Conservation (phyloP, 2,329 filamentous ascomycete genomes). For the Ceratocystis diversiconidia region DNA sequence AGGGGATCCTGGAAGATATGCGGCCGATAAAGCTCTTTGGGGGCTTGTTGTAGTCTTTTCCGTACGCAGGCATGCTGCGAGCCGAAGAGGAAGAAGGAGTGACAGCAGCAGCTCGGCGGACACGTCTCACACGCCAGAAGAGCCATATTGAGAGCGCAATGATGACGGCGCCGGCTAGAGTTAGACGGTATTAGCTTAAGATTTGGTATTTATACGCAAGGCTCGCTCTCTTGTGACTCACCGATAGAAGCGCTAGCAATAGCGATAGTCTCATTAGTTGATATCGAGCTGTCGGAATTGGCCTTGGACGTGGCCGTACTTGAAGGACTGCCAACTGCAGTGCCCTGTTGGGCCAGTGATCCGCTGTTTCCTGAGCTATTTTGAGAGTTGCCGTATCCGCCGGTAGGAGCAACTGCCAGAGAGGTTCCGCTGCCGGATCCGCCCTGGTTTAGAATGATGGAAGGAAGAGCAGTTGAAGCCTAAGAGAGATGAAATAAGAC, state of each 20-base stretch:
- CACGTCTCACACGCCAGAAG: constrained; percentile 12
- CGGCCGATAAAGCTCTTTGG: not conserved
- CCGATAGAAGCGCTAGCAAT: constrained; percentile 16
- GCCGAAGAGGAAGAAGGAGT: not conserved
- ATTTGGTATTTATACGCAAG: not conserved
- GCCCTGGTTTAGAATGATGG: not conserved
- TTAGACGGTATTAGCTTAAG: not conserved
- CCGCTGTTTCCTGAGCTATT: not conserved
- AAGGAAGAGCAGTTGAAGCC: not conserved
- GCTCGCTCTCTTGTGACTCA: not conserved
- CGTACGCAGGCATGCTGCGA: not conserved
- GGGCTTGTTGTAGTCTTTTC: not conserved
- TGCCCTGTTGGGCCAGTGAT: not conserved
- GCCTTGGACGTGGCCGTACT: not conserved
- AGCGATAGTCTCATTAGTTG: constrained; percentile 14
- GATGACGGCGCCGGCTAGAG: constrained; percentile 10
- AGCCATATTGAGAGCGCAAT: constrained; percentile 11
- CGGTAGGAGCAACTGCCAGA: not conserved
- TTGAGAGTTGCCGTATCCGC: not conserved
- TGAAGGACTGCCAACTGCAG: not conserved
- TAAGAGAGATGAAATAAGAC: not conserved
- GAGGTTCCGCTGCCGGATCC: not conserved
- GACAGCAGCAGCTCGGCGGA: not conserved
- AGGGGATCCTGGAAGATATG: constrained; percentile 11
- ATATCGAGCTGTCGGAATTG: constrained; percentile 3